Percentiles rank a stretch among this genome's conserved stretches.
Conservation (phyloP, 139 green algal genomes). For the Nannochloris sp. region DNA sequence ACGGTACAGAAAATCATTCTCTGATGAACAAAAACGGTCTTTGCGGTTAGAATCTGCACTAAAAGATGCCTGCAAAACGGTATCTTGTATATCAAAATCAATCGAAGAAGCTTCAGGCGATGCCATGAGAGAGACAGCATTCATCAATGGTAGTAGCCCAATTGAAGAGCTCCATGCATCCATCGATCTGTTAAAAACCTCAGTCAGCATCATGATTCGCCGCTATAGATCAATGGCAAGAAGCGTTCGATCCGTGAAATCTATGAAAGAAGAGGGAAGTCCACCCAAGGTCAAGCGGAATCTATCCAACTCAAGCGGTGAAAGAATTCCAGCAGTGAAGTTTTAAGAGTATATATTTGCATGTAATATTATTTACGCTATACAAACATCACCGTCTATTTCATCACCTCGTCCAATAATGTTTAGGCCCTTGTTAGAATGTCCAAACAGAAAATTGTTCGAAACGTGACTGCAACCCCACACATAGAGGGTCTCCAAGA, state of each 20-base stretch:
- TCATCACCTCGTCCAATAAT: conserved; percentile 19
- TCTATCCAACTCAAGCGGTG: not conserved
- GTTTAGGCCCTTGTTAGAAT: conserved; percentile 26
- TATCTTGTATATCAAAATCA: not conserved
- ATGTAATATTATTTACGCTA: not conserved
- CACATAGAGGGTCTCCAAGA: conserved; percentile 6
- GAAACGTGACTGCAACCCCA: conserved; percentile 36
- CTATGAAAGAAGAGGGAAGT: too few species aligned
- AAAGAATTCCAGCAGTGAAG: not conserved
- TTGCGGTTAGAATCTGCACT: not conserved
- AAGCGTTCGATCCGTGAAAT: not conserved
- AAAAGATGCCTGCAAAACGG: not conserved
- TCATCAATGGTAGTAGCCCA: not conserved
- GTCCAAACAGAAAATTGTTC: conserved; percentile 33
- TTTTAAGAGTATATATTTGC: not conserved
- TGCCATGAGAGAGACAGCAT: not conserved
- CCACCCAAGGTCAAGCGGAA: too few species aligned
- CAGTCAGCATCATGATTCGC: not conserved
- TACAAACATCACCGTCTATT: not conserved
- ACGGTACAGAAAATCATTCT: not conserved
- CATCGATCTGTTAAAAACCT: not conserved
- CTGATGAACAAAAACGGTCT: too few species aligned
- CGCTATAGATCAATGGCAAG: conserved; percentile 3
- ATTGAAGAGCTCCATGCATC: not conserved
- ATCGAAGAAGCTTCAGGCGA: not conserved